Percentiles rank a stretch among this genome's conserved stretches.
phyloP scores from a whole-genome alignment of 2,329 filamentous ascomycete genomes.

The Orbilia quercus region DNA sequence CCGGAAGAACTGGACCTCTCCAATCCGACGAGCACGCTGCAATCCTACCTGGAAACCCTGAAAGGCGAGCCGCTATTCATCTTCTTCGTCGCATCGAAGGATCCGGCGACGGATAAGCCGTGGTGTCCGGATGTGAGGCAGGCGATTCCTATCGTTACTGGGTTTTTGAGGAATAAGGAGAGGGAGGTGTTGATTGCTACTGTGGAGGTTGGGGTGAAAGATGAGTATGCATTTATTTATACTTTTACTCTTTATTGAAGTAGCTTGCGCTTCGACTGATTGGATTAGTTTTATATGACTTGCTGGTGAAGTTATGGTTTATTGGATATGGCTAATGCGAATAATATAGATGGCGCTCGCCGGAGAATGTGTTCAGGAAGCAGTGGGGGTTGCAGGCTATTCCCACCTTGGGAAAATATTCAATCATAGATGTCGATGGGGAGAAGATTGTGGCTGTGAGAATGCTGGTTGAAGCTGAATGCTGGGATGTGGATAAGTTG shows the following conservation, averaged over 20 bases:
- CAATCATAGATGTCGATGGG: slow-evolving; percentile 61
- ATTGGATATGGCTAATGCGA: slow-evolving; percentile 1
- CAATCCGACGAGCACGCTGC: slow-evolving; percentile 15
- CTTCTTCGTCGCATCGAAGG: slow-evolving; percentile 63
- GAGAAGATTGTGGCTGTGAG: slow-evolving; percentile 60
- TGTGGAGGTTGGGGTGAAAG: slow-evolving; percentile 62
- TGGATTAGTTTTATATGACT: too few relatives aligned
- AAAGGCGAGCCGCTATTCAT: slow-evolving; percentile 60
- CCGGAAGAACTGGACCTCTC: slow-evolving; percentile 1
- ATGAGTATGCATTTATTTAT: slow-evolving; percentile 61
- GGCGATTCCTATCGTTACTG: slow-evolving; percentile 61
- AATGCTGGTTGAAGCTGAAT: slow-evolving; percentile 43
- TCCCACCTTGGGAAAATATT: slow-evolving; percentile 62
- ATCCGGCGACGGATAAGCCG: slow-evolving; percentile 62
- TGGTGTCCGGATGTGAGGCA: slow-evolving; percentile 65
- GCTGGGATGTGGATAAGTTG: slow-evolving; percentile 24
- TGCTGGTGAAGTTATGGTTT: too few relatives aligned
- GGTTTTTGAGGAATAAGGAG: slow-evolving; percentile 60
- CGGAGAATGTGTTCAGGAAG: slow-evolving; percentile 62
- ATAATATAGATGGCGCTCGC: slow-evolving; percentile 61
- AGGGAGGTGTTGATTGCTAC: slow-evolving; percentile 59
- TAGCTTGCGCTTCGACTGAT: too few relatives aligned
- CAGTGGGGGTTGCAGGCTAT: slow-evolving; percentile 62
- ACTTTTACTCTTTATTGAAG: too few relatives aligned
- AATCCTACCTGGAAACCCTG: slow-evolving; percentile 26